Evolutionary conservation across 805 yeast genomes (phyloP).

Genomic region (Jamesozyma lodderae): DNA sequence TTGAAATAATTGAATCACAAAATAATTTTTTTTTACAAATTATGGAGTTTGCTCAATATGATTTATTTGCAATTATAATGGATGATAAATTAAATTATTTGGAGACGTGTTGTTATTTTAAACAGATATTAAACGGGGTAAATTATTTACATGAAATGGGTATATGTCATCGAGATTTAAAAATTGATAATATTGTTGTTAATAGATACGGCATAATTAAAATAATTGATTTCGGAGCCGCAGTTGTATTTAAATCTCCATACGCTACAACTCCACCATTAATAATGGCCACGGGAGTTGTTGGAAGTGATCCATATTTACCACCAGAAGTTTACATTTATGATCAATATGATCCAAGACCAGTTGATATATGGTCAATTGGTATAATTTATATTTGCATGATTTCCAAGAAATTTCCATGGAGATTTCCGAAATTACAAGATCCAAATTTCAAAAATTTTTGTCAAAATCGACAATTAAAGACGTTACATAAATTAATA

Average conservation of each 20-base stretch:
- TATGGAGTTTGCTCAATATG: conserved; percentile 90
- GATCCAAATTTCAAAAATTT: conserved; percentile 77
- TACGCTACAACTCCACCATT: conserved; percentile 50
- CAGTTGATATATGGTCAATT: conserved; percentile 87
- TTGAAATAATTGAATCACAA: conserved; percentile 52
- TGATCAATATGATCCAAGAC: conserved; percentile 76
- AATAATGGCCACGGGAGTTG: conserved; percentile 43
- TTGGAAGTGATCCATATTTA: conserved; percentile 81
- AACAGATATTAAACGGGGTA: conserved; percentile 74
- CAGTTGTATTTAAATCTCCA: conserved; percentile 86
- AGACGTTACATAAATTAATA: conserved; percentile 51
- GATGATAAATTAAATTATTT: conserved; percentile 70
- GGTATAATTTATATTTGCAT: conserved; percentile 87
- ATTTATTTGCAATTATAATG: conserved; percentile 90
- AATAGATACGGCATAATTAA: conserved; percentile 76
- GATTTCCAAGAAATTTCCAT: conserved; percentile 82
- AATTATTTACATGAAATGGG: conserved; percentile 78
- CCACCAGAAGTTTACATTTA: conserved; percentile 87
- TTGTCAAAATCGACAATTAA: conserved; percentile 59
- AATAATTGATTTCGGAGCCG: conserved; percentile 88
- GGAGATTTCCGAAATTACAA: conserved; percentile 77
- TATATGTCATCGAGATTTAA: conserved; percentile 83
- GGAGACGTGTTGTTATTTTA: conserved; percentile 82
- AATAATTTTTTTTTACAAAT: conserved; percentile 77
- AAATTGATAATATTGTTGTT: conserved; percentile 87